phyloP scores from a whole-genome alignment of 2,329 filamentous ascomycete species.

The Fusarium sp. region DNA sequence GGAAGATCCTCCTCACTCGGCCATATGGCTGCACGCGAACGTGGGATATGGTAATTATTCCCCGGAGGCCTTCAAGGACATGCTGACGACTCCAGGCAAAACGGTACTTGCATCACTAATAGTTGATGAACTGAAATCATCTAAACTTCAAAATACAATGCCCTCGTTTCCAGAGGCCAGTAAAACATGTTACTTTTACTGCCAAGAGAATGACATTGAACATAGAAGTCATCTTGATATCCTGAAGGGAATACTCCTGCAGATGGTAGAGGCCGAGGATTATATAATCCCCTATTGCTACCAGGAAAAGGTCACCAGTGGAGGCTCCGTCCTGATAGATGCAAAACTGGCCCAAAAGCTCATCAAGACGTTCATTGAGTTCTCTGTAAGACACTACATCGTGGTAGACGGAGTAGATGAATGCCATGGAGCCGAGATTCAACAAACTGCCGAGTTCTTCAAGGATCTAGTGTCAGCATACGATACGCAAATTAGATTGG shows the following conservation, averaged over 20 bases:
- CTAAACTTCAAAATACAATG: accelerated
- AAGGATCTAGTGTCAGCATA: neutral
- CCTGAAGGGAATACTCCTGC: neutral
- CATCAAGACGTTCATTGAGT: neutral
- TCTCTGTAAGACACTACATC: neutral
- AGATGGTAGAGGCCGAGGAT: neutral
- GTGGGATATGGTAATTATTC: neutral
- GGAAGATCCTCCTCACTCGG: neutral
- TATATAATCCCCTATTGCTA: neutral
- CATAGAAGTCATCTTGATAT: neutral
- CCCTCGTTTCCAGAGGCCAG: neutral
- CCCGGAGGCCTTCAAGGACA: accelerated
- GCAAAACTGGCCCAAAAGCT: neutral
- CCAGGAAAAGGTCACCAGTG: neutral
- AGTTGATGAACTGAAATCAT: neutral
- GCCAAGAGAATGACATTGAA: neutral
- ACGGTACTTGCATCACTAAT: neutral
- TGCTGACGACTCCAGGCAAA: neutral
- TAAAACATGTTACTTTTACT: slow-evolving; percentile 4
- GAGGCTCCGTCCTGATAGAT: neutral
- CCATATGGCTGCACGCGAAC: neutral
- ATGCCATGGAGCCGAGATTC: neutral
- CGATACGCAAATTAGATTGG: neutral
- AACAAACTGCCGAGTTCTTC: neutral
- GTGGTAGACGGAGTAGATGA: neutral